Evolutionary conservation across 495 filamentous ascomycete species (phyloP).

Genomic region (Rhizodiscina lignyota): DNA sequence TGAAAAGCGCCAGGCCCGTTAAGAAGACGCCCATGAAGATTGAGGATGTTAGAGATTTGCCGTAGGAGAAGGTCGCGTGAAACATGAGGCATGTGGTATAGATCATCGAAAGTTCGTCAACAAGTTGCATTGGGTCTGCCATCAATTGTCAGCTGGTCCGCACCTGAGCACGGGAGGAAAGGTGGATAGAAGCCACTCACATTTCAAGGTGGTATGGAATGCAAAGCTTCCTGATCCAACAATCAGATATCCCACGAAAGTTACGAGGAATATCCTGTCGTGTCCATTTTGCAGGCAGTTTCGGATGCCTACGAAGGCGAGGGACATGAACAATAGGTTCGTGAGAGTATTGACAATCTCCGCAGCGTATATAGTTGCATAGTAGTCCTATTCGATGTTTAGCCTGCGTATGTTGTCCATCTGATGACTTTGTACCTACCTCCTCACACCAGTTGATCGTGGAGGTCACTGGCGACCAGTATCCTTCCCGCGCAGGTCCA

Average conservation of each 20-base stretch:
- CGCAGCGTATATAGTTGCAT: constrained; percentile 23
- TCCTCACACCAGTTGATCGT: constrained; percentile 93
- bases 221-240: constrained; percentile 24
- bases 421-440: constrained; percentile 26
- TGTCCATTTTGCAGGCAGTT: constrained; percentile 22
- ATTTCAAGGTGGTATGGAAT: constrained; percentile 26
- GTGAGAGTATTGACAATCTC: constrained; percentile 27
- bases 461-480: constrained; percentile 74
- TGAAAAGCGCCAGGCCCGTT: constrained; percentile 50
- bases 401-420: not conserved
- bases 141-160: not conserved
- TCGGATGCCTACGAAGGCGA: constrained; percentile 19
- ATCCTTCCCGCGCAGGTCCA: constrained; percentile 47
- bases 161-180: not conserved
- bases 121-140: constrained; percentile 88
- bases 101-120: constrained; percentile 95
- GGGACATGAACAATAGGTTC: constrained; percentile 23
- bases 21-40: constrained; percentile 43
- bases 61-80: constrained; percentile 73
- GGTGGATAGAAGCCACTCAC: constrained; percentile 9
- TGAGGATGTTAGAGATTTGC: constrained; percentile 34
- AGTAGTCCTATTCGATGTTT: constrained; percentile 20
- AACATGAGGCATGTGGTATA: constrained; percentile 93
- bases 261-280: constrained; percentile 22
- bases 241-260: constrained; percentile 23